These are phyloP conservation scores for Pythium scleroteichum DNA, from an alignment of 352 stramenopile genomes.

Conservation along the genomic window DNA sequence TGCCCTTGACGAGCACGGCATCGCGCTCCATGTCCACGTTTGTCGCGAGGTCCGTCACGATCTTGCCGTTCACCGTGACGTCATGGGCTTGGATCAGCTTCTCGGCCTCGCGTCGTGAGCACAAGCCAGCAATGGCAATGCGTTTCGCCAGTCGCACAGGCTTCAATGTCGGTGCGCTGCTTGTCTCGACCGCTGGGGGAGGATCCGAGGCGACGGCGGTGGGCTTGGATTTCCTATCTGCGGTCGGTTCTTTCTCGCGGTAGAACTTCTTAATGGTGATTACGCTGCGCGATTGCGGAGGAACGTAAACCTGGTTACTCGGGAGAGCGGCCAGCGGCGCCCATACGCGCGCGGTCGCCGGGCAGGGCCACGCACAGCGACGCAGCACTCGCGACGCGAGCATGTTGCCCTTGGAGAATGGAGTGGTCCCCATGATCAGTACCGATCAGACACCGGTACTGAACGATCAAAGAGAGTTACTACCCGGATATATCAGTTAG, in stretches of 20 bases:
- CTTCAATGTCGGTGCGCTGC: not conserved
- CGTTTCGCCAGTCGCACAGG: constrained; percentile 74
- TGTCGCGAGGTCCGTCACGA: constrained; percentile 58
- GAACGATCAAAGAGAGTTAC: not conserved
- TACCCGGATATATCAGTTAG: not conserved
- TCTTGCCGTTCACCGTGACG: constrained; percentile 75
- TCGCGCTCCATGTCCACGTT: constrained; percentile 59
- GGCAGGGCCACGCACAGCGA: constrained; percentile 1
- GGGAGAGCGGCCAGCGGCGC: not conserved
- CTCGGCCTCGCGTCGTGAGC: constrained; percentile 83
- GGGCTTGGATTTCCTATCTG: constrained; percentile 16
- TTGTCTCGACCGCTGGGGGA: not conserved
- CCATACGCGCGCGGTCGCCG: constrained; percentile 1
- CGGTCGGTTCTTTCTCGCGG: constrained; percentile 15
- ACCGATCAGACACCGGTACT: constrained; percentile 9
- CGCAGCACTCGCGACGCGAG: constrained; percentile 7
- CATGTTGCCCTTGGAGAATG: constrained; percentile 12
- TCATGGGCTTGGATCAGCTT: constrained; percentile 70
- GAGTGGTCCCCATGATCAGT: not conserved
- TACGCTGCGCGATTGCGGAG: constrained; percentile 28
- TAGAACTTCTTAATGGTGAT: constrained; percentile 58
- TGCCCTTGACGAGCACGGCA: constrained; percentile 57
- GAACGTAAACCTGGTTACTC: not conserved
- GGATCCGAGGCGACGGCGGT: not conserved
- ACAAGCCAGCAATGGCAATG: constrained; percentile 80